phyloP scores from a whole-genome alignment of 2,329 filamentous ascomycete genomes.

The Pezicula rhizophila region DNA sequence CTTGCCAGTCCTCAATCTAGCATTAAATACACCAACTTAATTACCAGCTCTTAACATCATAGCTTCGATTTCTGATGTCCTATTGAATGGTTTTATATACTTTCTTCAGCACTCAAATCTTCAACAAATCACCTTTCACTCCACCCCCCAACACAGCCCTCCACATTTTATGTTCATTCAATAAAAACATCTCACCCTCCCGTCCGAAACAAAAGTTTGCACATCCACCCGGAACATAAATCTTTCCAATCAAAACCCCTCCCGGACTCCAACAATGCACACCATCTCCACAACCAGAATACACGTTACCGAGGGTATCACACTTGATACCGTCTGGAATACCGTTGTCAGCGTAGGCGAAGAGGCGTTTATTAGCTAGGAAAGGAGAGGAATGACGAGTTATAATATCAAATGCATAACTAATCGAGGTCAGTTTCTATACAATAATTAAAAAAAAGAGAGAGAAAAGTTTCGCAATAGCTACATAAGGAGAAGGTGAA shows the following conservation, averaged over 20 bases:
- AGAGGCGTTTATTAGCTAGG: constrained; percentile 31
- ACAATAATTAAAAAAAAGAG: background rate
- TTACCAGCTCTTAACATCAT: no score
- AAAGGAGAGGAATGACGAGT: constrained; percentile 11
- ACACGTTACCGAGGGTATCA: constrained; percentile 49
- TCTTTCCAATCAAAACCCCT: constrained; percentile 47
- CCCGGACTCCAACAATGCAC: constrained; percentile 46
- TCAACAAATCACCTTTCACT: constrained; percentile 14
- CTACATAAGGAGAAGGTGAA: background rate
- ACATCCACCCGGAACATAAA: constrained; percentile 18
- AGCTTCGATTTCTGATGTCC: no score
- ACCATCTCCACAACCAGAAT: constrained; percentile 48
- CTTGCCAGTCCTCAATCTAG: no score
- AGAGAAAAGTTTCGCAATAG: background rate
- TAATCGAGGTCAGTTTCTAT: background rate
- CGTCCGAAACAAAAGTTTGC: constrained; percentile 26
- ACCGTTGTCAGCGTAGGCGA: constrained; percentile 48
- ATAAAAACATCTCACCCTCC: constrained; percentile 21
- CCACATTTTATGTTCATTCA: constrained; percentile 21
- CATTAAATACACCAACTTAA: no score
- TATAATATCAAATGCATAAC: constrained; percentile 18
- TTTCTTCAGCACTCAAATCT: constrained; percentile 1
- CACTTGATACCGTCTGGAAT: constrained; percentile 55
- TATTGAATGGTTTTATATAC: no score
- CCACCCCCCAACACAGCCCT: constrained; percentile 12